phyloP scores from a whole-genome alignment of 2,329 filamentous ascomycete genomes.

The Sarocladium brachiariae region DNA sequence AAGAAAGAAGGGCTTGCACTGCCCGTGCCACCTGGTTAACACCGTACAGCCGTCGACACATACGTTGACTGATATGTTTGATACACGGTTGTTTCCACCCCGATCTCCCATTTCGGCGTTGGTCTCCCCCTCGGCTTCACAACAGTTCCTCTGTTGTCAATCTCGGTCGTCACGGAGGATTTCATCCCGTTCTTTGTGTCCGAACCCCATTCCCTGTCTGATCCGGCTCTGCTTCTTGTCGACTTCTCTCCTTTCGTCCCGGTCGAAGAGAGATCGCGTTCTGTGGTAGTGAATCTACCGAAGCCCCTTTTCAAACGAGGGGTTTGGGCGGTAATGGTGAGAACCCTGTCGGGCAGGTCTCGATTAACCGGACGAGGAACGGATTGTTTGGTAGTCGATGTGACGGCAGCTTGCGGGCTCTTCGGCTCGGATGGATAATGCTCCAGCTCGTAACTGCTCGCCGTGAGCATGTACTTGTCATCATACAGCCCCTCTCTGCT shows the following conservation, averaged over 20 bases:
- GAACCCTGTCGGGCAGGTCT: not conserved
- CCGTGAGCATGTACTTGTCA: conserved; percentile 10
- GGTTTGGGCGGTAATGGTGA: not conserved
- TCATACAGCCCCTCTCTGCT: conserved; percentile 7
- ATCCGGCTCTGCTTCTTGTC: not conserved
- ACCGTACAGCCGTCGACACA: not conserved
- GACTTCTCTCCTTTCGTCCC: not conserved
- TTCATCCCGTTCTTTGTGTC: not conserved
- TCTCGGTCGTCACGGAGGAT: conserved; percentile 1
- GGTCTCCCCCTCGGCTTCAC: not conserved
- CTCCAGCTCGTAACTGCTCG: conserved; percentile 2
- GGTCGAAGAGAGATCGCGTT: not conserved
- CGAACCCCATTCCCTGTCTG: not conserved
- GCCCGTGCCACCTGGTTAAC: not conserved
- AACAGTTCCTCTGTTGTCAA: not conserved
- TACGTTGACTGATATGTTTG: conserved; percentile 6
- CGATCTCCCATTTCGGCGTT: conserved; percentile 9
- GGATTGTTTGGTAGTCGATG: not conserved
- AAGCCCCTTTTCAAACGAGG: not conserved
- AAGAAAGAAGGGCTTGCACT: too few relatives aligned
- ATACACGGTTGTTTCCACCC: conserved; percentile 1
- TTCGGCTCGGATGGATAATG: not conserved
- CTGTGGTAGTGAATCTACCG: not conserved
- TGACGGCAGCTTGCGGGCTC: not conserved
- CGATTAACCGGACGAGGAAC: not conserved